These are phyloP conservation scores for Dryadomyces quercivorus DNA, from an alignment of 2,329 filamentous ascomycete genomes.

Conservation along the genomic window DNA sequence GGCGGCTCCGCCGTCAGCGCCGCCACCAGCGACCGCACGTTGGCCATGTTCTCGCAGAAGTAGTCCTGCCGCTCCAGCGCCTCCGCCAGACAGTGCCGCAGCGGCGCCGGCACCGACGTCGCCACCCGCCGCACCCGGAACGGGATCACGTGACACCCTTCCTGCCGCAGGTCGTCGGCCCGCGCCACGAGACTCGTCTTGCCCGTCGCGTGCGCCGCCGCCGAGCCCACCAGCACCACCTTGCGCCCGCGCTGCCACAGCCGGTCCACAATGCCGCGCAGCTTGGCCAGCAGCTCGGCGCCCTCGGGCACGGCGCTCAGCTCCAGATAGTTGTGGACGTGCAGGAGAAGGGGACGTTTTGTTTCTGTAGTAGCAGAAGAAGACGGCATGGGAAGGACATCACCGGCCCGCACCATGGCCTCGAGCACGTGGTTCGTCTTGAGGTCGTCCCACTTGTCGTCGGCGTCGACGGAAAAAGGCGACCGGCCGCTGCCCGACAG, in stretches of 20 bases:
- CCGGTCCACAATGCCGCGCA: slow-evolving; percentile 61
- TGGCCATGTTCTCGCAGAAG: slow-evolving; percentile 32
- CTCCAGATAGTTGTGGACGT: slow-evolving; percentile 71
- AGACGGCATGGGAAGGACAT: slow-evolving; percentile 9
- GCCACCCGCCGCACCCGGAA: slow-evolving; percentile 12
- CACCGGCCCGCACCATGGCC: slow-evolving; percentile 33
- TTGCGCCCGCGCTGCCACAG: slow-evolving; percentile 59
- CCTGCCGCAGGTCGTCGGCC: slow-evolving; percentile 18
- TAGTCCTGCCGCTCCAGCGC: slow-evolving; percentile 21
- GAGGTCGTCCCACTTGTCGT: slow-evolving; percentile 47
- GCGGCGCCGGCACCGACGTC: slow-evolving; percentile 2
- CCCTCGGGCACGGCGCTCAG: slow-evolving; percentile 60
- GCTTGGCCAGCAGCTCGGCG: slow-evolving; percentile 51
- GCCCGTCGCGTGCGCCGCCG: slow-evolving; percentile 45
- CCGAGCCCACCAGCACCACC: slow-evolving; percentile 65
- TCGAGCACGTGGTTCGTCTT: slow-evolving; percentile 48
- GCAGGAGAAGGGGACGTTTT: slow-evolving; percentile 50
- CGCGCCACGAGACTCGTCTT: slow-evolving; percentile 16
- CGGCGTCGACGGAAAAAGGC: slow-evolving; percentile 18
- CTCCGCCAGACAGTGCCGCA: background rate
- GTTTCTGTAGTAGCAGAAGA: background rate
- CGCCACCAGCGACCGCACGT: slow-evolving; percentile 33
- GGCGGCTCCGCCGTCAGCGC: slow-evolving; percentile 20
- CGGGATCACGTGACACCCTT: slow-evolving; percentile 20
- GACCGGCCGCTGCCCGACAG: slow-evolving; percentile 4